These are phyloP conservation scores for Penicillium corylophilum DNA, from an alignment of 2,329 filamentous ascomycete genomes.

Conservation along the genomic window DNA sequence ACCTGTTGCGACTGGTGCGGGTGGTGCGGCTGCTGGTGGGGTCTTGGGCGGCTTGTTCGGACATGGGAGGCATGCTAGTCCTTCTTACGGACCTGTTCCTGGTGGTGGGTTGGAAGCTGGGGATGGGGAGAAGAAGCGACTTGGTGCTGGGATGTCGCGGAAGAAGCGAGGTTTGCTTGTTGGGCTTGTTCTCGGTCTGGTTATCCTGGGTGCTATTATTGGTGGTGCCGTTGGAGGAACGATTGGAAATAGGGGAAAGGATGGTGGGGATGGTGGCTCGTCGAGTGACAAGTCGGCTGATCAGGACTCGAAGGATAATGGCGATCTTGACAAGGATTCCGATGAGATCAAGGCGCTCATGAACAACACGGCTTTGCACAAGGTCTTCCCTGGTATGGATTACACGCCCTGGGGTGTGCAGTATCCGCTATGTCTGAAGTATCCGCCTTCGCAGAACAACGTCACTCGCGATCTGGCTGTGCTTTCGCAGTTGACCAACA, in stretches of 20 bases:
- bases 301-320: conserved; percentile 62
- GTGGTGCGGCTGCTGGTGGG: conserved; percentile 44
- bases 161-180: conserved; percentile 70
- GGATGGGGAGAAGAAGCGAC: conserved; percentile 60
- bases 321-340: conserved; percentile 72
- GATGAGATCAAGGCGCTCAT: conserved; percentile 76
- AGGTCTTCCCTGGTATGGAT: conserved; percentile 92
- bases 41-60: conserved; percentile 47
- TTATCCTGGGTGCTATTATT: conserved; percentile 68
- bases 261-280: conserved; percentile 38
- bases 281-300: conserved; percentile 52
- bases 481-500: conserved; percentile 84
- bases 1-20: conserved; percentile 46
- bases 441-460: conserved; percentile 88
- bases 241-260: conserved; percentile 49
- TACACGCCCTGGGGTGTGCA: conserved; percentile 91
- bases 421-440: conserved; percentile 76
- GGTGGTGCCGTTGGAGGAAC: conserved; percentile 74
- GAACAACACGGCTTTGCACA: conserved; percentile 79
- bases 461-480: conserved; percentile 88
- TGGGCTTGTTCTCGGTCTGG: conserved; percentile 62
- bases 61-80: conserved; percentile 42
- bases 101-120: conserved; percentile 29
- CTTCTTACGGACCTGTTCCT: conserved; percentile 58
- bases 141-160: conserved; percentile 62